Base-by-base conservation (phyloP, 805 yeast genomes). In the Debaryomyces tyrocola region DNA sequence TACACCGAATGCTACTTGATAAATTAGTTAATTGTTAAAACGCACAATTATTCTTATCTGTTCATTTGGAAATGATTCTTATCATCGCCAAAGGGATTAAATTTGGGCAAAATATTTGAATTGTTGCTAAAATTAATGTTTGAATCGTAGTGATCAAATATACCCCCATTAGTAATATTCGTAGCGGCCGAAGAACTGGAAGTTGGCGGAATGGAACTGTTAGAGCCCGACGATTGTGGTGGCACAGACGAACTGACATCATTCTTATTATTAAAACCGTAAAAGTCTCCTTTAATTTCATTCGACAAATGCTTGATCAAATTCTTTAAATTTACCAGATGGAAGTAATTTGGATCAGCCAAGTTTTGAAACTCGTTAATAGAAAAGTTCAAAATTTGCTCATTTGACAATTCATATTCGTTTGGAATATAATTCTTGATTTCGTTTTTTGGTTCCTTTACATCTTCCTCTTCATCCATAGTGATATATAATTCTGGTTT, bases 341-440 rank as follows among this genome's bases (percentile, higher is more conserved):
- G 85, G 69, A 80, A 80, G 55, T 74, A 76, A 46, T 70, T 74
- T 11, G 82, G 79, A 20, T 57, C 55, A 4, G 67, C 50, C 41
- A 79, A 62, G 37, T 63, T 67, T 14, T 61, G 64, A 46, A 79
- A 66, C 46, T 75, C 79, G 37, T 70, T 73, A 18, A 74, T 66
- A 0, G 73, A 69, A 35, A 78, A 77, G 45, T 73, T 68, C 48
- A 71, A 59, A 24, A 71, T 59, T 56, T 68, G 70, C 14, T 70
- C 77, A 48, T 68, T 65, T n/a, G 64, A 45, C 37, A 73, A 56
- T 33, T 64, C 67, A 49, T 73, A 73, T 51, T 73, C 77, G 11
- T 50, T 54, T 7, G 77, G 77, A 40, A 65, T 55, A 3, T 50
- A 33, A 44, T 45, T 47, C 14, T 42, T 41, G 11, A 8, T 20